These are phyloP conservation scores for Kuraishia hungarica DNA, from an alignment of 805 yeast genomes.

Conservation along the genomic window DNA sequence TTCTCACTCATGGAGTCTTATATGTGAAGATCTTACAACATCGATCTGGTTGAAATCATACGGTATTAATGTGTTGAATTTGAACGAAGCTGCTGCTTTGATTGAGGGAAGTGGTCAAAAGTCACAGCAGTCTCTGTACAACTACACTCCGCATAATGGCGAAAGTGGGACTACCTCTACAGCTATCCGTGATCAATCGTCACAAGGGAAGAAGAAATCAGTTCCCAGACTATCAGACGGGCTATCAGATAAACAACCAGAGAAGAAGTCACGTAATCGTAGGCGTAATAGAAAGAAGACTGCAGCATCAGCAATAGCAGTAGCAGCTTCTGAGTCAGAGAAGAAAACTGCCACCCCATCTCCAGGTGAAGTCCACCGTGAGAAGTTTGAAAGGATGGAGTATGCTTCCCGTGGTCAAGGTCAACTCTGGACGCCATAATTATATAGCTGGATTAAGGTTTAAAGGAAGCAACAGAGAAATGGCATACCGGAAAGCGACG, in stretches of 20 bases:
- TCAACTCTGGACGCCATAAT: constrained; percentile 46
- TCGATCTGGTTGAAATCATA: constrained; percentile 45
- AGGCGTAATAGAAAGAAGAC: not conserved
- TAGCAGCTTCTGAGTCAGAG: not conserved
- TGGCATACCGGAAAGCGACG: too few relatives aligned
- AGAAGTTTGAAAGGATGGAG: constrained; percentile 36
- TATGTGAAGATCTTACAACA: constrained; percentile 53
- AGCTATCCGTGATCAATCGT: too few relatives aligned
- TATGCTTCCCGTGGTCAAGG: constrained; percentile 60
- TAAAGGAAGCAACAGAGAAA: too few relatives aligned
- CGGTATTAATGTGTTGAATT: constrained; percentile 42
- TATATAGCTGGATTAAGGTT: too few relatives aligned
- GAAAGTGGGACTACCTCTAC: not conserved
- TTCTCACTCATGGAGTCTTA: constrained; percentile 38
- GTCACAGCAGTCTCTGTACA: not conserved
- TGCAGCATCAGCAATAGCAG: not conserved
- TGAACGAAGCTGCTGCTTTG: constrained; percentile 11
- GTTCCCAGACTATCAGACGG: too few relatives aligned
- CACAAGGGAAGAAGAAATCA: too few relatives aligned
- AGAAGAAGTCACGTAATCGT: not conserved
- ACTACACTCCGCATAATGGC: not conserved
- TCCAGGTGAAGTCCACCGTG: constrained; percentile 22
- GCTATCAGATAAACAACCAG: not conserved
- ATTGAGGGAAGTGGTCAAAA: not conserved
- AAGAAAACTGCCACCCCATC: not conserved